Conservation (phyloP, 2,329 filamentous ascomycete genomes). For the Penicillium sp. region DNA sequence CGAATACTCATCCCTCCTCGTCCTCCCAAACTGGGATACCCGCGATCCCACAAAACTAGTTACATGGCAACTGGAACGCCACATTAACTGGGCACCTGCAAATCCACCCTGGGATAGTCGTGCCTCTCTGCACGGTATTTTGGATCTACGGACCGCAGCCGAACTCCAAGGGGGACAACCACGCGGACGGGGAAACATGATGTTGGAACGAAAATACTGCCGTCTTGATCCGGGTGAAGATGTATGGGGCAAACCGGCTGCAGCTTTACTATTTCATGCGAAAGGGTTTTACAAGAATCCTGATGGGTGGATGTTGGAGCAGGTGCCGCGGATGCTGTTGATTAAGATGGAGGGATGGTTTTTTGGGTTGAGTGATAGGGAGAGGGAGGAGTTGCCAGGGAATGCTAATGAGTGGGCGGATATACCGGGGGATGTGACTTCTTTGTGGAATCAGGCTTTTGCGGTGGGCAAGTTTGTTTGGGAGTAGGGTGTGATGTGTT, state of each 20-base stretch:
- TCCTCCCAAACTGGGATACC: not conserved
- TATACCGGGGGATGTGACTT: not conserved
- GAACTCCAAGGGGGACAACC: not conserved
- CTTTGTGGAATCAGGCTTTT: not conserved
- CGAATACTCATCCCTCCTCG: not conserved
- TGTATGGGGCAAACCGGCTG: not conserved
- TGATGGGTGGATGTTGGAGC: not conserved
- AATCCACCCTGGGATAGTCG: not conserved
- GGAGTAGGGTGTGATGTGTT: not conserved
- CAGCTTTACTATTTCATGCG: not conserved
- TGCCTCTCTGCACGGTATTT: not conserved
- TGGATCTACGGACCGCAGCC: slow-evolving; percentile 1
- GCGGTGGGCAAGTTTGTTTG: not conserved
- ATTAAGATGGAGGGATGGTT: not conserved
- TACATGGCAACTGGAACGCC: slow-evolving; percentile 1
- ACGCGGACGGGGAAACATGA: not conserved
- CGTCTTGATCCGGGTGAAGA: not conserved
- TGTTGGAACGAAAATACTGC: not conserved
- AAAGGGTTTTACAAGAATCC: not conserved
- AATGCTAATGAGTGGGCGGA: not conserved
- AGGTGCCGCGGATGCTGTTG: not conserved
- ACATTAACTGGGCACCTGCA: not conserved
- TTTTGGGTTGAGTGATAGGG: not conserved
- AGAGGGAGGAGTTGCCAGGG: not conserved
- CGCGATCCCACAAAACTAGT: not conserved